These are phyloP conservation scores for Microbotryomycetes sp. DNA, from an alignment of 1,284 basidiomycete species.

Conservation along the genomic window DNA sequence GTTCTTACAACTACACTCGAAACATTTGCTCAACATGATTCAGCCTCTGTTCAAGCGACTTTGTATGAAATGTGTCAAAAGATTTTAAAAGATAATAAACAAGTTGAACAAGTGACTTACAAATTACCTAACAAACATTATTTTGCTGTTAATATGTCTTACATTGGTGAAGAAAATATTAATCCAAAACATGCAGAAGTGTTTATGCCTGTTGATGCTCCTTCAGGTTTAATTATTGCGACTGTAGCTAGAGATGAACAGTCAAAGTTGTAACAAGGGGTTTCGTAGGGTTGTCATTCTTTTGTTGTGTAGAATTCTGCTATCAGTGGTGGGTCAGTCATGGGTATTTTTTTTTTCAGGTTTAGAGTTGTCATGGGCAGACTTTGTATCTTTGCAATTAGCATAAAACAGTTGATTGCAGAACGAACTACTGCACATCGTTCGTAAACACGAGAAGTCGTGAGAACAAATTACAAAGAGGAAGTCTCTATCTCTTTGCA, in stretches of 20 bases:
- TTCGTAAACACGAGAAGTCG: constrained; percentile 30
- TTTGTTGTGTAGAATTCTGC: too few relatives aligned
- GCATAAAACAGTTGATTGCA: too few relatives aligned
- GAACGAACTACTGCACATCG: not conserved
- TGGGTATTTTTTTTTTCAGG: not conserved
- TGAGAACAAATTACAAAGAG: too few relatives aligned
- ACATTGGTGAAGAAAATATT: constrained; percentile 32
- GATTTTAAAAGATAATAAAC: constrained; percentile 55
- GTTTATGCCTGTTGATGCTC: constrained; percentile 35
- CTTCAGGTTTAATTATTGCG: constrained; percentile 37
- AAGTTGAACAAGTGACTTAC: constrained; percentile 62
- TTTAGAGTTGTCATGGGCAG: not conserved
- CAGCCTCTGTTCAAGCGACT: constrained; percentile 74
- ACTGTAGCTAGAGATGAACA: constrained; percentile 31
- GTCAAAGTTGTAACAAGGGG: constrained; percentile 19
- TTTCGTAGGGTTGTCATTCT: not conserved
- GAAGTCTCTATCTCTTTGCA: too few relatives aligned
- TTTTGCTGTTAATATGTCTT: constrained; percentile 46
- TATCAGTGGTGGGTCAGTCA: not conserved
- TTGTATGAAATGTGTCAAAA: constrained; percentile 74
- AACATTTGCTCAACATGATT: constrained; percentile 78
- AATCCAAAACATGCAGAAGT: constrained; percentile 35
- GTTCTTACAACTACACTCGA: constrained; percentile 67
- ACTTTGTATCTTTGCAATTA: not conserved
- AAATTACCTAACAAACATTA: constrained; percentile 87